Evolutionary conservation across 2,329 filamentous ascomycete genomes (phyloP), one percentile per base, ranked within the genome.

Genomic region (Diplodia mutila): DNA sequence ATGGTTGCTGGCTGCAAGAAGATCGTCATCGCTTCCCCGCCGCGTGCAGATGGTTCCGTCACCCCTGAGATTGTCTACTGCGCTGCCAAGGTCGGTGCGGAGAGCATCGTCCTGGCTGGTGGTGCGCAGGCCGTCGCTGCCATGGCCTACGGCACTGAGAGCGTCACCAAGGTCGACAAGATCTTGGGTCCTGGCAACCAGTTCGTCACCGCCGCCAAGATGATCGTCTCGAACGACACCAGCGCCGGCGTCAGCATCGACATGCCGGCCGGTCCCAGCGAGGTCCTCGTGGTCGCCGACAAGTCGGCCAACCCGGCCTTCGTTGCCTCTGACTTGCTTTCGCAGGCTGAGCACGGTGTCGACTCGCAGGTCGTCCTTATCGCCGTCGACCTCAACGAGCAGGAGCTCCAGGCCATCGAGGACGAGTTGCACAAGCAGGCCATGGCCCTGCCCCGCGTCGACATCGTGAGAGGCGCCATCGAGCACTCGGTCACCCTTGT

Each of bases 41-140:
- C 95, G 21, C 90, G 95, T 52, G 81, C 91, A 0, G 94, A 98
- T 75, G 95, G 95, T 61, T 93, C 90, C 72, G 87, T 98, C 70
- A 97, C 94, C 0, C 95, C 95, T 0, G 95, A 99, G 78, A 97
- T 99, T 69, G 94, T 99, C 65, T 99, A 99, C 77, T 91, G 93
- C 39, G 95, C 95, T 3, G 93, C 98, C 87, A 98, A 97, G 82
- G 90, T 98, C 65, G 94, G 94, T 61, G 95, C 95, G 1, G 92
- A 97, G 80, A 93, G 92, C 76, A 98, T 99, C 73, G 94, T 99
- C 5, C 87, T 99, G 29, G 95, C 95, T 12, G 95, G 95, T 69
- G 95, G 95, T 70, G 95, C 94, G 0, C 95, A 99, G 82, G 95
- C 95, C 52, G 90, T 99, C 46, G 95, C 94, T 23, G 95, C 95